Evolutionary conservation across 1,139 yeast genomes (phyloP).

Genomic region (Candida sojae): DNA sequence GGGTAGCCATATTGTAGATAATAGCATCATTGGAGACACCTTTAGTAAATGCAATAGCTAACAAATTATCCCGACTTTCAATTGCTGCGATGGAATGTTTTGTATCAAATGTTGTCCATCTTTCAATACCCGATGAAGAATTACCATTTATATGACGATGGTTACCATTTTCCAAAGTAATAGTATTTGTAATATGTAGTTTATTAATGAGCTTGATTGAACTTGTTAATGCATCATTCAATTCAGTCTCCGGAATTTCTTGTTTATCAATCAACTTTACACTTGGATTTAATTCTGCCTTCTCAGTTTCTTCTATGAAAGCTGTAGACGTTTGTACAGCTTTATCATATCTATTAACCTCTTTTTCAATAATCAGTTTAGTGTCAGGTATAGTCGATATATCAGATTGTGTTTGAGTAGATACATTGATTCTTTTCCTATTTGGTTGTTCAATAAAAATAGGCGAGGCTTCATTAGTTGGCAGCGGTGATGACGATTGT

Average conservation of each 20-base stretch:
- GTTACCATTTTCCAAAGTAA: constrained; percentile 6
- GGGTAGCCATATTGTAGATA: constrained; percentile 24
- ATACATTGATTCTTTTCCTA: constrained; percentile 11
- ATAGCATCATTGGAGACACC: constrained; percentile 28
- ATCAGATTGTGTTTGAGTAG: constrained; percentile 13
- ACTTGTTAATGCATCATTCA: constrained; percentile 10
- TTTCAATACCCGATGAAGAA: background rate
- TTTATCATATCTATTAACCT: constrained; percentile 29
- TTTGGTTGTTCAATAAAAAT: background rate
- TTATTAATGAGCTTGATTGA: constrained; percentile 14
- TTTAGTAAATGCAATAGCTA: constrained; percentile 37
- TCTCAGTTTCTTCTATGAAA: constrained; percentile 9
- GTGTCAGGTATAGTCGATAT: background rate
- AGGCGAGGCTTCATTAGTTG: constrained; percentile 10
- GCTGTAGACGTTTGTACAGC: constrained; percentile 24
- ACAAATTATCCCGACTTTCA: constrained; percentile 46
- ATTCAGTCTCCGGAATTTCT: constrained; percentile 6
- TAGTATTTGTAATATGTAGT: constrained; percentile 10
- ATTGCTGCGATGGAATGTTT: constrained; percentile 34
- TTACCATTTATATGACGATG: background rate
- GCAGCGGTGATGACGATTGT: background rate
- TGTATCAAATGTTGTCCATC: background rate
- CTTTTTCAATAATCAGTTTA: constrained; percentile 13
- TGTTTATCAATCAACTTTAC: constrained; percentile 3
- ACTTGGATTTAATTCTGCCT: background rate